Evolutionary conservation across 1,284 basidiomycete genomes (phyloP).

Genomic region (Cryptococcus sp.): DNA sequence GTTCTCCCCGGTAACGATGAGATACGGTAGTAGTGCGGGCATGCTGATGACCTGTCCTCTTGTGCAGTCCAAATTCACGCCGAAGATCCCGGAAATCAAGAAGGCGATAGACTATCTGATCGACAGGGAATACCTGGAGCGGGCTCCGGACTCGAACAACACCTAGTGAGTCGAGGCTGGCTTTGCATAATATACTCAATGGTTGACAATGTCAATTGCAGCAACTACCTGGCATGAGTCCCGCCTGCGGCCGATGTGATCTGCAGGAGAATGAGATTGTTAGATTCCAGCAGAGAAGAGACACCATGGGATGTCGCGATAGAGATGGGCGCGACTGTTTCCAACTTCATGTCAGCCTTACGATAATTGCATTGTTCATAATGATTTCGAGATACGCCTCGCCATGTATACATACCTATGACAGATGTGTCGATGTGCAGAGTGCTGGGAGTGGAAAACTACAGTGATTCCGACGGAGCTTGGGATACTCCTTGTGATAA

Average conservation of each 20-base stretch:
- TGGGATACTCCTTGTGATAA: too few species aligned
- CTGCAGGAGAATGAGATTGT: too few species aligned
- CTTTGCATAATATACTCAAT: neutral
- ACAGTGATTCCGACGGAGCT: too few species aligned
- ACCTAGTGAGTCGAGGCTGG: constrained; percentile 39
- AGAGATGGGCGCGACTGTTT: too few species aligned
- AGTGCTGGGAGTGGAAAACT: too few species aligned
- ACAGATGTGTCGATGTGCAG: too few species aligned
- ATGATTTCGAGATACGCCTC: too few species aligned
- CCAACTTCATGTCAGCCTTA: too few species aligned
- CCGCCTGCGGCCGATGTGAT: neutral
- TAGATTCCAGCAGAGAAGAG: too few species aligned
- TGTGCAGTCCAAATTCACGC: constrained; percentile 42
- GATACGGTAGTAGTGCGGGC: constrained; percentile 28
- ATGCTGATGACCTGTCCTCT: neutral
- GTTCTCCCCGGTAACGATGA: constrained; percentile 53
- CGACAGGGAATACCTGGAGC: constrained; percentile 97
- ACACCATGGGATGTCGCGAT: too few species aligned
- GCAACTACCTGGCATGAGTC: constrained; percentile 34
- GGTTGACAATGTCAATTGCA: constrained; percentile 3
- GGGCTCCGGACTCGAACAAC: constrained; percentile 67
- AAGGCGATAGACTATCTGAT: constrained; percentile 95
- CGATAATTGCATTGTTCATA: too few species aligned
- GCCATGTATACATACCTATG: too few species aligned
- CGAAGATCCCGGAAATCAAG: constrained; percentile 51